Evolutionary conservation across 345 rosid species (phyloP).

Genomic region (Brassica nigra): DNA sequence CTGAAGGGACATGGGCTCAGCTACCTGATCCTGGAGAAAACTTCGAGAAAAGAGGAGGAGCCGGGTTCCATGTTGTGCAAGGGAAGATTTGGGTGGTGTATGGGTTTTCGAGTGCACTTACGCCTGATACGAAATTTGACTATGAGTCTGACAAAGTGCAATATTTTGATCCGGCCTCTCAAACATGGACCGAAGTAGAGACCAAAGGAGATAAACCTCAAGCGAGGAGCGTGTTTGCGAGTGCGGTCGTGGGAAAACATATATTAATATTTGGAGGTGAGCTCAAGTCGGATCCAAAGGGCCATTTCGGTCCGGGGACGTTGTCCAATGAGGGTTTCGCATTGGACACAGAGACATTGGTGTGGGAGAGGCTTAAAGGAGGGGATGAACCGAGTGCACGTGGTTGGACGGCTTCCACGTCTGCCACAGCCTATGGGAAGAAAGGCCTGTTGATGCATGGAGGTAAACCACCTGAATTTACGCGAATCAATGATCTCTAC

Average conservation of each 20-base stretch:
- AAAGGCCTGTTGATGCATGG: background rate
- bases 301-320: background rate
- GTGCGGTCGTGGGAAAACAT: background rate
- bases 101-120: background rate
- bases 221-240: background rate
- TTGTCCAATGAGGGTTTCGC: background rate
- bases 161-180: background rate
- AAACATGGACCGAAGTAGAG: background rate
- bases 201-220: background rate
- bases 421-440: background rate
- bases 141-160: background rate
- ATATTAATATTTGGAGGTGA: background rate
- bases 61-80: background rate
- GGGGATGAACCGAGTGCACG: background rate
- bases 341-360: background rate
- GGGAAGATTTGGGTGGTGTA: background rate
- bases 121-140: background rate
- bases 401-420: background rate
- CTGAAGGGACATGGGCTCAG: background rate
- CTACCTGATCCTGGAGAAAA: background rate
- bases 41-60: background rate
- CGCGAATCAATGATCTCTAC: background rate
- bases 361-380: background rate
- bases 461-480: background rate
- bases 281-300: background rate